Evolutionary conservation across 2,329 filamentous ascomycete species (phyloP).

Genomic region (Helotiales sp.): DNA sequence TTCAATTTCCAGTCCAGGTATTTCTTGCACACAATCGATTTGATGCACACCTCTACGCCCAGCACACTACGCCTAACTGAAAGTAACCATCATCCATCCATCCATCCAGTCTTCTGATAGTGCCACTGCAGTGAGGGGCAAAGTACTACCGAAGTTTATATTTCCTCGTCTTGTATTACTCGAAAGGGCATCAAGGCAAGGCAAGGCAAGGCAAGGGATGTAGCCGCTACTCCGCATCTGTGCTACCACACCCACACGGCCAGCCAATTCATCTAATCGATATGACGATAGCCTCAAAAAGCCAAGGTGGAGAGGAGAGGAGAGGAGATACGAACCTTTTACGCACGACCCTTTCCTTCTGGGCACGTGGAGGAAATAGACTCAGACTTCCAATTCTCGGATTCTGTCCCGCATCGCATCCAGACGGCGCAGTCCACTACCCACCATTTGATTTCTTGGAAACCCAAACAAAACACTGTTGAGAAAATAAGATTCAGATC

Average conservation of each 20-base stretch:
- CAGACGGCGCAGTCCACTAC: slow-evolving; percentile 1
- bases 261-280: slow-evolving; percentile 1
- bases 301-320: too few relatives aligned
- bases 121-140: background rate
- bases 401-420: slow-evolving; percentile 1
- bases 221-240: slow-evolving; percentile 6
- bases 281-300: slow-evolving; percentile 9
- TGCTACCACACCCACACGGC: background rate
- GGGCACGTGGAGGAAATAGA: slow-evolving; percentile 9
- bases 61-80: too few relatives aligned
- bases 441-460: background rate
- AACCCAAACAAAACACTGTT: background rate
- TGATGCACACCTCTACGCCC: too few relatives aligned
- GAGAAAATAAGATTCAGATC: background rate
- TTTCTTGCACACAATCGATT: background rate
- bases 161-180: slow-evolving; percentile 10
- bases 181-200: slow-evolving; percentile 9
- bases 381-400: background rate
- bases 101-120: background rate
- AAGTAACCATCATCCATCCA: too few relatives aligned
- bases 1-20: background rate
- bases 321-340: background rate
- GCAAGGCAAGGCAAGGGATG: background rate
- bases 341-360: background rate
- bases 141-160: background rate